A percentile compares a stretch with the other conserved stretches of the same genome.
These are phyloP conservation scores for Amorphotheca resinae DNA, from an alignment of 495 filamentous ascomycete species.

Conservation along the genomic window DNA sequence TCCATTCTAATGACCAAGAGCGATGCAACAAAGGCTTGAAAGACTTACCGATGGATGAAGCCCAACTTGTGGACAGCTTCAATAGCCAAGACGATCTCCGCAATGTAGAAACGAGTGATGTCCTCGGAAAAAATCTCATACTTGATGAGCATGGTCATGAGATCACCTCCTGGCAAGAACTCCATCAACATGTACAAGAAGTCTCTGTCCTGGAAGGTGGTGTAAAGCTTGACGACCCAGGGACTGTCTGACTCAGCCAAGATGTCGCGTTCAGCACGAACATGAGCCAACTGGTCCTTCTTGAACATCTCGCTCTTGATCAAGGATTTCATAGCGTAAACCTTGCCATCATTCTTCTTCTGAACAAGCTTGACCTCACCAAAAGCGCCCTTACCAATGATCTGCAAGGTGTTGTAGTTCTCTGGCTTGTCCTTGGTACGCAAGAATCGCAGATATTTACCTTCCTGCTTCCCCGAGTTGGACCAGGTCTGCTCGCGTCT, in stretches of 20 bases:
- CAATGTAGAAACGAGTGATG: conserved; percentile 98
- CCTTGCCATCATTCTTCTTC: conserved; percentile 89
- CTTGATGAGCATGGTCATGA: conserved; percentile 99
- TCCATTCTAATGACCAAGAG: conserved; percentile 1
- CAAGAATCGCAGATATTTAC: conserved; percentile 84
- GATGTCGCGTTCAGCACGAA: conserved; percentile 94
- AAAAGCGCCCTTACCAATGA: conserved; percentile 98
- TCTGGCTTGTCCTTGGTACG: conserved; percentile 81
- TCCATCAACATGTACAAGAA: conserved; percentile 99
- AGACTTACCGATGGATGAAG: conserved; percentile 88
- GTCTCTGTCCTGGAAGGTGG: conserved; percentile 89
- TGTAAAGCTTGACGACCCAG: conserved; percentile 96
- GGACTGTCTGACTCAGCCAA: conserved; percentile 96
- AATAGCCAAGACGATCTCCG: conserved; percentile 92
- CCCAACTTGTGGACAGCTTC: conserved; percentile 96
- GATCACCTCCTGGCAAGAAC: conserved; percentile 91
- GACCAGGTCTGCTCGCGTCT: conserved; percentile 69
- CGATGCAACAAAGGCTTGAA: background rate
- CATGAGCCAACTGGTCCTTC: conserved; percentile 98
- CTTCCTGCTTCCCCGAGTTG: conserved; percentile 69
- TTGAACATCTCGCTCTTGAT: conserved; percentile 99
- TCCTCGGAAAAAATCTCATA: conserved; percentile 99
- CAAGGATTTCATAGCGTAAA: conserved; percentile 95
- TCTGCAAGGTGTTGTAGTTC: conserved; percentile 91
- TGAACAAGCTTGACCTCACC: conserved; percentile 96